Base-by-base conservation (phyloP, 2,329 filamentous ascomycete species). In the Neocatenulostroma microsporum region DNA sequence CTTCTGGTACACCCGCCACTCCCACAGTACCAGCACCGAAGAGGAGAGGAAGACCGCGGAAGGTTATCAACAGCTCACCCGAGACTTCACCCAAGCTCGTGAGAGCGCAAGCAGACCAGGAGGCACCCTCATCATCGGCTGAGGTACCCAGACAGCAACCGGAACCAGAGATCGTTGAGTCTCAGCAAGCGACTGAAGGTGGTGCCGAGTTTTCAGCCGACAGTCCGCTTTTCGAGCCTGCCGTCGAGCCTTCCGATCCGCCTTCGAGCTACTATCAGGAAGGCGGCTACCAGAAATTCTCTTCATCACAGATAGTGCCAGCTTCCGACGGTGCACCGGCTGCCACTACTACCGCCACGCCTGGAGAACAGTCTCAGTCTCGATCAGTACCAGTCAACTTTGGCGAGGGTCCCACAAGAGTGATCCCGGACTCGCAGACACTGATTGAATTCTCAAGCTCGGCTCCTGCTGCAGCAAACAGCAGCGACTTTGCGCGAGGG, bases 251-350 rank as follows among this genome's bases (percentile, higher is more conserved):
- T 7, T 45, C 48, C 4, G 40, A 46, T 24, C 53, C 53, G 3
- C 51, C 53, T 4, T 53, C 51, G 3, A 57, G 55, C 39, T 56
- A 44, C 33, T n/a, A n/a, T n/a, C 29, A 29, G 3, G 42, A 41
- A 17, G 52, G 51, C 3, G 42, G 35, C 2, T 55, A 55, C 32
- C 38, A 53, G 36, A 41, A 28, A 25, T 37, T 49, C 28, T 41
- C 43, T 8, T 40, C 24, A 19, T 36, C 37, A 24, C 25, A 28
- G 24, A 27, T 27, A 10, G 11, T n/a, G 18, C 23, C 33, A 8
- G 6, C 7, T 13, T 36, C 25, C 15, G 33, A 12, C 21, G 20
- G 26, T 38, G 35, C 21, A 41, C 24, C 21, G 33, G n/a, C n/a
- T n/a, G n/a, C 30, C 17, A 12, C 36, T 13, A n/a, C 15, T 15